Conservation (phyloP, 2,329 filamentous ascomycete species). For the Trichophyton equinum region DNA sequence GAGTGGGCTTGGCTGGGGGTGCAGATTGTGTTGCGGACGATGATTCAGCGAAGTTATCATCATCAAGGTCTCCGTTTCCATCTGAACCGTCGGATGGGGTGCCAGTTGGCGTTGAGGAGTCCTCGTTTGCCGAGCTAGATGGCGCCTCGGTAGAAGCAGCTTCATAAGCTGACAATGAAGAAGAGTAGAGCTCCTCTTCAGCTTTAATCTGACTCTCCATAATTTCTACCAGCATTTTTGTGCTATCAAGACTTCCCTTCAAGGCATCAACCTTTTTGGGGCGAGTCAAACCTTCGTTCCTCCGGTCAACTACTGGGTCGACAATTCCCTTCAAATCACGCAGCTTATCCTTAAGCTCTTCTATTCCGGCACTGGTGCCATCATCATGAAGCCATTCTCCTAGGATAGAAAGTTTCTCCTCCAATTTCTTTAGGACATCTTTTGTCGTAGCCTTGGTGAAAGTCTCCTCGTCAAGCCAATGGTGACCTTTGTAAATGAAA, state of each 20-base stretch:
- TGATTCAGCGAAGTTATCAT: conserved; percentile 42
- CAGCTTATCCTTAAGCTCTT: conserved; percentile 63
- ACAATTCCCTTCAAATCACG: conserved; percentile 67
- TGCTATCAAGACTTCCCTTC: conserved; percentile 57
- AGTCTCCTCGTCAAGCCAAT: conserved; percentile 63
- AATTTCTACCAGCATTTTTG: conserved; percentile 55
- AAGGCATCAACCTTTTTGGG: conserved; percentile 57
- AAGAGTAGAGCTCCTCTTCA: conserved; percentile 48
- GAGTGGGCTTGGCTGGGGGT: conserved; percentile 27
- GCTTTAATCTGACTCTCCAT: conserved; percentile 63
- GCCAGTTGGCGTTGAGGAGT: conserved; percentile 20
- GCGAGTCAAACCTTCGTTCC: conserved; percentile 57
- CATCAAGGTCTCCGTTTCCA: conserved; percentile 53
- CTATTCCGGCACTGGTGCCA: conserved; percentile 60
- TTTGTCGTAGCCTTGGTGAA: conserved; percentile 62
- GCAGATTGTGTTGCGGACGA: conserved; percentile 24
- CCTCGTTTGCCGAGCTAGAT: conserved; percentile 32
- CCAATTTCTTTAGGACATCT: conserved; percentile 53
- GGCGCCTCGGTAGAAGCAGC: conserved; percentile 27
- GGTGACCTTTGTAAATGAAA: conserved; percentile 79
- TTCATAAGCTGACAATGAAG: conserved; percentile 39
- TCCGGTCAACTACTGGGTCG: conserved; percentile 61
- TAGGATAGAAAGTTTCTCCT: conserved; percentile 53
- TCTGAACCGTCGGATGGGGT: conserved; percentile 36
- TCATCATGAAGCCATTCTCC: conserved; percentile 90